A percentile compares a stretch with the other conserved stretches of the same genome.
phyloP scores from a whole-genome alignment of 371 early-diverging fungal genomes.

The Apophysomyces ossiformis region DNA sequence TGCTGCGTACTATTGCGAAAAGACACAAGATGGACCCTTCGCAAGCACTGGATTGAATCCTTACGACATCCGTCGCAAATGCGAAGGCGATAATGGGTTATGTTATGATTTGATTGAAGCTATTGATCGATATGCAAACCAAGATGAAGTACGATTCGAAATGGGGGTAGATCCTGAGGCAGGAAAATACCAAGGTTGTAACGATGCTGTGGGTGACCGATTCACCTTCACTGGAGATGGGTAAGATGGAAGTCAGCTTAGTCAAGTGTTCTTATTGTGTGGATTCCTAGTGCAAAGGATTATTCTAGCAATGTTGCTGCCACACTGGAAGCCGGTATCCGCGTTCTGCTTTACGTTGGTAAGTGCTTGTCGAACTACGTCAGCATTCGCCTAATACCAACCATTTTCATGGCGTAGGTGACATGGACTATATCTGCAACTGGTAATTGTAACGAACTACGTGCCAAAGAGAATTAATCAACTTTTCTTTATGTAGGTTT shows the following conservation, averaged over 20 bases:
- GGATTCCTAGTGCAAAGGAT: constrained; percentile 27
- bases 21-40: constrained; percentile 14
- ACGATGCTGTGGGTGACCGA: constrained; percentile 67
- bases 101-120: constrained; percentile 82
- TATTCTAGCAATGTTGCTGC: constrained; percentile 54
- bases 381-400: not conserved
- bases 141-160: constrained; percentile 66
- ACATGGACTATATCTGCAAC: constrained; percentile 81
- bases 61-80: constrained; percentile 76
- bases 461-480: not conserved
- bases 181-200: constrained; percentile 73
- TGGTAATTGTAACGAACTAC: constrained; percentile 41
- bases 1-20: constrained; percentile 77
- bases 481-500: constrained; percentile 38
- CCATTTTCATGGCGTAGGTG: constrained; percentile 19
- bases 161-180: constrained; percentile 70
- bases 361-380: constrained; percentile 40
- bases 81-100: constrained; percentile 60
- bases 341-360: constrained; percentile 86
- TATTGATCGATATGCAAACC: constrained; percentile 77
- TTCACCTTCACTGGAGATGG: constrained; percentile 81
- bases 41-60: constrained; percentile 37
- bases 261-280: not conserved
- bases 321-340: constrained; percentile 76
- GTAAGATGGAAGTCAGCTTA: constrained; percentile 46